phyloP scores from a whole-genome alignment of 2,329 filamentous ascomycete genomes.

The Calonectria leucothoes region DNA sequence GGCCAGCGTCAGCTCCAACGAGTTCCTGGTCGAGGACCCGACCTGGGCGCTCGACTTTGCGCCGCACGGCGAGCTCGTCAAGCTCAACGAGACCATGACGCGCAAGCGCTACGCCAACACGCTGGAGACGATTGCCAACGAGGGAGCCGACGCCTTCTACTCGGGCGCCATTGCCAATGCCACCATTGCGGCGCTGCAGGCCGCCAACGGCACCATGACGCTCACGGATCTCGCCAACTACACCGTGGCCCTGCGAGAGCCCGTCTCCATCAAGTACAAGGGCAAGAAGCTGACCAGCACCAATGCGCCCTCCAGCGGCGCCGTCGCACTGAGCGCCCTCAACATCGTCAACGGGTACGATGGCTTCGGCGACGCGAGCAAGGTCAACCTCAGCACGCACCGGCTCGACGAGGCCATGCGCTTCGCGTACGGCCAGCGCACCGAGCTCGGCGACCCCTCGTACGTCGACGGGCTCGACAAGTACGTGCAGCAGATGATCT shows the following conservation, averaged over 20 bases:
- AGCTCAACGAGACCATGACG: slow-evolving; percentile 79
- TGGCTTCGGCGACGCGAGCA: slow-evolving; percentile 67
- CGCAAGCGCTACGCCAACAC: slow-evolving; percentile 80
- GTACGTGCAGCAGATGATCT: slow-evolving; percentile 73
- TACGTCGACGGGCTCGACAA: slow-evolving; percentile 73
- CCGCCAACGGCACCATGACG: slow-evolving; percentile 80
- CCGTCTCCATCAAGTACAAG: slow-evolving; percentile 72
- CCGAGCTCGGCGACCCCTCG: slow-evolving; percentile 79
- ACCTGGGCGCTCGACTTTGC: slow-evolving; percentile 89
- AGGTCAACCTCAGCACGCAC: slow-evolving; percentile 75
- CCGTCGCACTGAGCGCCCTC: slow-evolving; percentile 77
- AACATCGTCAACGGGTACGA: slow-evolving; percentile 81
- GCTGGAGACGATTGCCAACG: slow-evolving; percentile 74
- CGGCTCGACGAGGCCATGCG: slow-evolving; percentile 85
- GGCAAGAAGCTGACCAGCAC: slow-evolving; percentile 76
- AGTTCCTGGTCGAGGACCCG: slow-evolving; percentile 76
- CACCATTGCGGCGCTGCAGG: slow-evolving; percentile 74
- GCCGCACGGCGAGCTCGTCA: slow-evolving; percentile 74
- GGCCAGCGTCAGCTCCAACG: slow-evolving; percentile 56
- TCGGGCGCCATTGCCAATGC: slow-evolving; percentile 74
- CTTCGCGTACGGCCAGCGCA: slow-evolving; percentile 82
- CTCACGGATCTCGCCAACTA: slow-evolving; percentile 79
- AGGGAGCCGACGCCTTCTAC: slow-evolving; percentile 78
- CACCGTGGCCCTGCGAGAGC: slow-evolving; percentile 71
- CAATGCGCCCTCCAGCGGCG: slow-evolving; percentile 79